Conservation (phyloP, 78 protist genomes). For the Dictyostelium purpureum region DNA sequence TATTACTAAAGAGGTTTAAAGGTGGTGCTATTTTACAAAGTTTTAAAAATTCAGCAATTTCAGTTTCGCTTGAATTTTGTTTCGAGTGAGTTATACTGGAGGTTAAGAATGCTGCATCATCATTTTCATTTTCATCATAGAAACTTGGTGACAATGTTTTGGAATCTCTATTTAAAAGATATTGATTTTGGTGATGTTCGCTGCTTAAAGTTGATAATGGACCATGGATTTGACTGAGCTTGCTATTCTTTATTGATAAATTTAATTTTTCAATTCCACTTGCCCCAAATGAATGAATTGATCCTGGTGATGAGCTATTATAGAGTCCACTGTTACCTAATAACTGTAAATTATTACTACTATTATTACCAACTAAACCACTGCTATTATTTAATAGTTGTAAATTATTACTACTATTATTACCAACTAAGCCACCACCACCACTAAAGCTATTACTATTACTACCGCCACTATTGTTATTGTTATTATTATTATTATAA, state of each 20-base stretch:
- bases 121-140: neutral
- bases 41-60: conserved; percentile 52
- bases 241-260: conserved; percentile 3
- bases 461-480: neutral
- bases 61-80: conserved; percentile 4
- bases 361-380: neutral
- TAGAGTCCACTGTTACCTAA: neutral
- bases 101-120: conserved; percentile 59
- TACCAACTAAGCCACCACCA: neutral
- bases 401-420: conserved; percentile 1
- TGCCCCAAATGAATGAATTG: neutral
- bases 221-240: conserved; percentile 67
- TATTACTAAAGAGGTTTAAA: conserved; percentile 31
- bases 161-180: neutral
- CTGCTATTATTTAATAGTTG: neutral
- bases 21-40: conserved; percentile 75
- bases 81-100: neutral
- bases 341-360: neutral
- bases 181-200: conserved; percentile 9
- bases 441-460: neutral
- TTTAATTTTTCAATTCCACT: conserved; percentile 7
- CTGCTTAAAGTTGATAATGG: conserved; percentile 16
- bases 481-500: neutral
- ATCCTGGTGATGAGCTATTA: neutral
- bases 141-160: neutral